phyloP scores from a whole-genome alignment of 805 yeast genomes.

The Pichia manshurica region DNA sequence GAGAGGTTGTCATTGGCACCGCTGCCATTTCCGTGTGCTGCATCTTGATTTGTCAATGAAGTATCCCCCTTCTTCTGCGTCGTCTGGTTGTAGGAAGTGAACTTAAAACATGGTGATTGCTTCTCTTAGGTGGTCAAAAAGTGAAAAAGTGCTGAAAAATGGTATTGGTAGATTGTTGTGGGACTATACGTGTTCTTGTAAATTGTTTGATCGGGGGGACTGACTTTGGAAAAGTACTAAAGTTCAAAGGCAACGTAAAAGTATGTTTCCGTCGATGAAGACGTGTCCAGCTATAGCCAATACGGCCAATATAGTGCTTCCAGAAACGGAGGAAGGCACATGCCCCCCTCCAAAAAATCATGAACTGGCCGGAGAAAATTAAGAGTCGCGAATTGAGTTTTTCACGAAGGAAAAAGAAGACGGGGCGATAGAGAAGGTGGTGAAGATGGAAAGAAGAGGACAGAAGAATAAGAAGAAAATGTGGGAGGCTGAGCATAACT shows the following conservation, averaged over 20 bases:
- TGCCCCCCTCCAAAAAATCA: no score
- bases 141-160: no score
- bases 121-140: no score
- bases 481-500: background rate
- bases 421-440: background rate
- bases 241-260: no score
- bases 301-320: no score
- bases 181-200: no score
- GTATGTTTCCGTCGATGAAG: no score
- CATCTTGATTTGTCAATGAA: conserved; percentile 6
- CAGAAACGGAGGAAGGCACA: no score
- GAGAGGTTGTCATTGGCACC: background rate
- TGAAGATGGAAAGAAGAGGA: background rate
- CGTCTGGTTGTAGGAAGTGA: conserved; percentile 13
- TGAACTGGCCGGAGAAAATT: background rate
- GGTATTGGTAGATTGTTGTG: no score
- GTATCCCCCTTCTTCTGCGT: conserved; percentile 14
- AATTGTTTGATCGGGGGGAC: no score
- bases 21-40: background rate
- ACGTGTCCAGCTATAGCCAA: no score
- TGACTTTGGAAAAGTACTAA: no score
- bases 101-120: conserved; percentile 14
- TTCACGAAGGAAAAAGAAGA: background rate
- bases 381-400: background rate
- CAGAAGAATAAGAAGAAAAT: background rate